A percentile compares a stretch with the other conserved stretches of the same genome.
phyloP scores from a whole-genome alignment of 495 filamentous ascomycete genomes.

The Aspergillus bridgeri region DNA sequence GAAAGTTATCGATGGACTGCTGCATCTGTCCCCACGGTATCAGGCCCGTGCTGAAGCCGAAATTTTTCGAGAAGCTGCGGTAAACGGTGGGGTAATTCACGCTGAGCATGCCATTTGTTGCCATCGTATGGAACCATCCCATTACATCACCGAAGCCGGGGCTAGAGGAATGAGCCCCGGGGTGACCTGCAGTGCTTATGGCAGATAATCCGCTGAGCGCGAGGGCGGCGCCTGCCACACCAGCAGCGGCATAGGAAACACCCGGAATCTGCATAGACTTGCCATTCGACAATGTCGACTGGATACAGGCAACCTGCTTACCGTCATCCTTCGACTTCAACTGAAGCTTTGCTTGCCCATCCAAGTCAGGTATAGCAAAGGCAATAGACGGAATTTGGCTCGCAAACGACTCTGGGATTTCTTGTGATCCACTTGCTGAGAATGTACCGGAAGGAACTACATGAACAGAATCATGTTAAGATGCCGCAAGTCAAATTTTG shows the following conservation, averaged over 20 bases:
- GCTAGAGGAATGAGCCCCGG: slow-evolving; percentile 65
- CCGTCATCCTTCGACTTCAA: slow-evolving; percentile 60
- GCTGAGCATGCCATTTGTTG: slow-evolving; percentile 93
- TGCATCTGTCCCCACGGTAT: slow-evolving; percentile 81
- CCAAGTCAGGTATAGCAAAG: slow-evolving; percentile 87
- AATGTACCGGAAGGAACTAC: slow-evolving; percentile 70
- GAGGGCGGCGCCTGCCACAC: slow-evolving; percentile 82
- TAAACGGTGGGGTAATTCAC: slow-evolving; percentile 85
- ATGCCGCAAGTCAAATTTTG: background rate
- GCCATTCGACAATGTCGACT: slow-evolving; percentile 79
- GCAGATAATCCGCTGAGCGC: slow-evolving; percentile 71
- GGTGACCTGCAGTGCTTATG: slow-evolving; percentile 57
- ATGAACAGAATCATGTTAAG: slow-evolving; percentile 1
- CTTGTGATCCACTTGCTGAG: slow-evolving; percentile 62
- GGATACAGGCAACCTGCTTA: slow-evolving; percentile 73
- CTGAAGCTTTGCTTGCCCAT: slow-evolving; percentile 77
- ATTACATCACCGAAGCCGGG: slow-evolving; percentile 86
- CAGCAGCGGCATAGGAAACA: slow-evolving; percentile 80
- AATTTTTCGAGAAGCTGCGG: slow-evolving; percentile 84
- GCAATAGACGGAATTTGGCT: slow-evolving; percentile 83
- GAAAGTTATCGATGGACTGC: slow-evolving; percentile 79
- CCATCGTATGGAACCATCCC: slow-evolving; percentile 88
- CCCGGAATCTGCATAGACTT: slow-evolving; percentile 72
- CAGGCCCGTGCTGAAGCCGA: slow-evolving; percentile 85
- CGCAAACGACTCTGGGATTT: slow-evolving; percentile 66